These are phyloP conservation scores for Blastomyces gilchristii DNA, from an alignment of 2,329 filamentous ascomycete species.

Conservation along the genomic window DNA sequence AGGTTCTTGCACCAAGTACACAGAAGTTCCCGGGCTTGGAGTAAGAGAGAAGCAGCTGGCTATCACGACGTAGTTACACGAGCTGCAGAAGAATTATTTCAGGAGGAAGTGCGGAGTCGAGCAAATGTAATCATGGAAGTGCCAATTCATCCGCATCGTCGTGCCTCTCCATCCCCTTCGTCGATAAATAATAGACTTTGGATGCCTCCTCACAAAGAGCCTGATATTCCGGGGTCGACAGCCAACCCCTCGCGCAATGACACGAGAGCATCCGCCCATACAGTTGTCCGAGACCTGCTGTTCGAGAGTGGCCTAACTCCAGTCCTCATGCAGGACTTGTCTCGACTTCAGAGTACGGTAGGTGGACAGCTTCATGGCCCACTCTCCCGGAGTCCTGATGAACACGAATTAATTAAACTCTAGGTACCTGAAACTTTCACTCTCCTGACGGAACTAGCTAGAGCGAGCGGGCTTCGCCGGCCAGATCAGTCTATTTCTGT, in stretches of 20 bases:
- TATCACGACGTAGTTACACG: conserved; percentile 4
- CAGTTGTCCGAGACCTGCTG: not conserved
- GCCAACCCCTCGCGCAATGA: not conserved
- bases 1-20: conserved; percentile 2
- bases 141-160: not conserved
- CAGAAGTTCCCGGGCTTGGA: conserved; percentile 2
- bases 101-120: not conserved
- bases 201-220: not conserved
- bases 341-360: conserved; percentile 5
- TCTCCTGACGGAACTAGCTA: conserved; percentile 4
- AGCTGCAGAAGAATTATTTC: conserved; percentile 5
- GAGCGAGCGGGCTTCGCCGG: not conserved
- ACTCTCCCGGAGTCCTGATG: not conserved
- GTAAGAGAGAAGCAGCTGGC: not conserved
- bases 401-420: not conserved
- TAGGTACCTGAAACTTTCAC: conserved; percentile 3
- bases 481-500: not conserved
- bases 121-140: not conserved
- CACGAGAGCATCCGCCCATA: not conserved
- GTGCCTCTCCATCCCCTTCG: not conserved
- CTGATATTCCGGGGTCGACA: not conserved
- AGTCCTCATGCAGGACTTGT: not conserved
- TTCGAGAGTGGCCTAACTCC: not conserved
- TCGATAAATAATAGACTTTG: not conserved
- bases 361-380: not conserved